Evolutionary conservation across 768 basidiomycete genomes (phyloP).

Genomic region (Termitomyces eurrhizus): DNA sequence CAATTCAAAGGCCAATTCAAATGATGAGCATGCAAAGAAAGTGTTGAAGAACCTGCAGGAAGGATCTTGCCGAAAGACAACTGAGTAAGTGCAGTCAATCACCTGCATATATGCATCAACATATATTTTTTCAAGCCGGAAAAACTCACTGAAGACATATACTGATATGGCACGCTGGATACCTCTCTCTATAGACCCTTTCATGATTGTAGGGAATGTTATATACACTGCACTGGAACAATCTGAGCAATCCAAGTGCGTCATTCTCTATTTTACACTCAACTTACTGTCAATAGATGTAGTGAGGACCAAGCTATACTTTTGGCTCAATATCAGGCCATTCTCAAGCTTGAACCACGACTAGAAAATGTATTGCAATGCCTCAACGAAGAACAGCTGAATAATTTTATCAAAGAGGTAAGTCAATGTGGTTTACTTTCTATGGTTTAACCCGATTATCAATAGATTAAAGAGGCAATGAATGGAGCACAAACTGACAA

Average conservation of each 20-base stretch:
- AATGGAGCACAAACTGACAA: neutral
- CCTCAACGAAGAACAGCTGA: conserved; percentile 15
- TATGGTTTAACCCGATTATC: neutral
- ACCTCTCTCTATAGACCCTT: neutral
- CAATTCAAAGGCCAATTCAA: neutral
- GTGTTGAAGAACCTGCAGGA: neutral
- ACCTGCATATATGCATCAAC: neutral
- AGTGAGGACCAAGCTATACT: neutral
- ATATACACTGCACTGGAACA: neutral
- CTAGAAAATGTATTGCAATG: conserved; percentile 13
- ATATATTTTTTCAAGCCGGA: neutral
- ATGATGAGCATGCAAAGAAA: neutral
- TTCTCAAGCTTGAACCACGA: neutral
- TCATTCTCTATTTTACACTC: too few species aligned
- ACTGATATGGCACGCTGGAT: neutral
- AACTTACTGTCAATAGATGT: neutral
- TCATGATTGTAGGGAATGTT: neutral
- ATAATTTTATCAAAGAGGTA: neutral
- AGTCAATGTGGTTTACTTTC: neutral
- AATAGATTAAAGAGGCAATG: neutral
- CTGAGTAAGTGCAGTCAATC: neutral
- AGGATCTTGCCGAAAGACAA: neutral
- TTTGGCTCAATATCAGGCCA: neutral
- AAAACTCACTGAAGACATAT: neutral
- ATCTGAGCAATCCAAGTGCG: too few species aligned